These are phyloP conservation scores for Globisporangium parvum DNA, from an alignment of 352 stramenopile species.

Conservation along the genomic window DNA sequence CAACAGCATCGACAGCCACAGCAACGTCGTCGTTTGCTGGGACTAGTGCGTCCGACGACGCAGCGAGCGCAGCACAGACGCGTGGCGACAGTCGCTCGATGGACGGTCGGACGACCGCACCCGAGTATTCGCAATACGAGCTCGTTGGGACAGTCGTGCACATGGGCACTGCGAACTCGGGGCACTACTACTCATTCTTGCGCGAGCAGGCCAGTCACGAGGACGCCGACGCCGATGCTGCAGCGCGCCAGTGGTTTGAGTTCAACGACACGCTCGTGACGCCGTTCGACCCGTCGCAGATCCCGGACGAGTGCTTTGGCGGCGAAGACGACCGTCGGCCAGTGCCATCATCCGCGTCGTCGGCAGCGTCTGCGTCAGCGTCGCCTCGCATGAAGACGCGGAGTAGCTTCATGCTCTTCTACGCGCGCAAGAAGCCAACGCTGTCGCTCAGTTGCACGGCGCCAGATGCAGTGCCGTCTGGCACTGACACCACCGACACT, in stretches of 20 bases:
- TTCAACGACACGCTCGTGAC: constrained; percentile 86
- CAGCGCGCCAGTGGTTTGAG: constrained; percentile 64
- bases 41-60: not conserved
- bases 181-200: constrained; percentile 89
- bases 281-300: constrained; percentile 60
- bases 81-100: constrained; percentile 15
- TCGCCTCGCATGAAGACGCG: constrained; percentile 60
- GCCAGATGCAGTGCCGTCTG: too few species aligned
- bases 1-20: not conserved
- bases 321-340: constrained; percentile 37
- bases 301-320: constrained; percentile 72
- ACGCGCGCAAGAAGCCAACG: constrained; percentile 49
- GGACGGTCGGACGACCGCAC: constrained; percentile 19
- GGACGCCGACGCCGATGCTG: constrained; percentile 14
- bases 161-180: constrained; percentile 81
- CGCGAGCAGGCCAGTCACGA: constrained; percentile 42
- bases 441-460: constrained; percentile 14
- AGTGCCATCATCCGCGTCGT: constrained; percentile 10
- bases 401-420: constrained; percentile 88
- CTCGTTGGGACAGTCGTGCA: constrained; percentile 86
- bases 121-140: constrained; percentile 85
- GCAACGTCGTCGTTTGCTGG: not conserved
- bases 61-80: constrained; percentile 5
- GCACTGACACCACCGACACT: too few species aligned
- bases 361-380: constrained; percentile 6